phyloP scores from a whole-genome alignment of 2,329 filamentous ascomycete species.

The Colletotrichum spinosum region DNA sequence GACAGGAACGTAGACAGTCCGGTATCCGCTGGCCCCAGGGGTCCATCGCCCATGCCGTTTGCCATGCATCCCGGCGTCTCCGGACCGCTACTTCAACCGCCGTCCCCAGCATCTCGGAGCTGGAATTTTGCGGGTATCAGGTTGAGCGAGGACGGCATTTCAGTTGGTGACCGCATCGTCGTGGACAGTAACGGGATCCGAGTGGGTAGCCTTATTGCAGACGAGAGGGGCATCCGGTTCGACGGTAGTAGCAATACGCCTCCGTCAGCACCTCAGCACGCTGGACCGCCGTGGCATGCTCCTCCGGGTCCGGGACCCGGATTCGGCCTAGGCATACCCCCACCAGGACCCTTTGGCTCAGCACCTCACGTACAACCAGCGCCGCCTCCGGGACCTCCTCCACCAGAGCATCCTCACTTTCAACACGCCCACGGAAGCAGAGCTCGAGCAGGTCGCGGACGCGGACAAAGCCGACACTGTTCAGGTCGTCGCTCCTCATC shows the following conservation, averaged over 20 bases:
- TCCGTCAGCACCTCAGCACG: constrained; percentile 26
- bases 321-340: too few relatives aligned
- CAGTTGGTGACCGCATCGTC: constrained; percentile 56
- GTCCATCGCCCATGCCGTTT: constrained; percentile 9
- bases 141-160: constrained; percentile 56
- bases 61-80: constrained; percentile 14
- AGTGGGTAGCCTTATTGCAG: constrained; percentile 57
- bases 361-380: constrained; percentile 1
- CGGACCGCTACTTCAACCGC: constrained; percentile 36
- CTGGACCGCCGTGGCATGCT: constrained; percentile 22
- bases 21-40: constrained; percentile 1
- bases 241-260: constrained; percentile 35
- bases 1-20: constrained; percentile 39
- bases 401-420: constrained; percentile 25
- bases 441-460: constrained; percentile 27
- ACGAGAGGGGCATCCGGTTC: constrained; percentile 52
- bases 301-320: constrained; percentile 4
- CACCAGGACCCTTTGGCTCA: neutral
- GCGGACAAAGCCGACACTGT: constrained; percentile 19
- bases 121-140: constrained; percentile 53
- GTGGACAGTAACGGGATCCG: constrained; percentile 59
- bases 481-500: constrained; percentile 45
- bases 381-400: constrained; percentile 25
- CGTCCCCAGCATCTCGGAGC: constrained; percentile 38
- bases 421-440: constrained; percentile 21